Base-by-base conservation (phyloP, 805 yeast species). In the Citeromyces nyonsensis region DNA sequence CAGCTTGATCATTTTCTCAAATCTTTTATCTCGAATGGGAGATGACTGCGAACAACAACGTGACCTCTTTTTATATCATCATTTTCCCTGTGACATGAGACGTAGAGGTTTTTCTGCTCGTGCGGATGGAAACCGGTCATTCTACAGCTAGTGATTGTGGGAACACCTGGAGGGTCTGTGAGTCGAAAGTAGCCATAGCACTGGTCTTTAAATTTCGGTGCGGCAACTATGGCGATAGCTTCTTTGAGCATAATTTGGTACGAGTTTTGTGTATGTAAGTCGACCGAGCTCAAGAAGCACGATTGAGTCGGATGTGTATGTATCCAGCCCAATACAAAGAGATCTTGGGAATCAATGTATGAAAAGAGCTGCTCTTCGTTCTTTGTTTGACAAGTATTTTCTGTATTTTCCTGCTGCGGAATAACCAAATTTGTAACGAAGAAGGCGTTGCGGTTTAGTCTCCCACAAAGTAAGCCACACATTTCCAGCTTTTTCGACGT, bases 261-360 rank as follows among this genome's bases (percentile, higher is more conserved):
- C 3, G 78, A 66, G 38, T 66, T 68, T 38, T 74, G 82, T 2
- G 82, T 74, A 48, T 75, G 83, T 33, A 74, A 50, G 43, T 74
- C 83, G 30, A 74, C 68, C 1, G 79, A 69, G 9, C 77, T 68
- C 47, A 74, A 49, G 45, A 74, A 74, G 40, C 83, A 74, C n/a
- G 78, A 57, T 45, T 74, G 83, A 8, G 81, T 69, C 5, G 83
- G 83, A 45, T 74, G 83, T 7, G 82, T 75, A 47, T 74, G 83
- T 33, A 74, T 75, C 83, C 83, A 74, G 3, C 83, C 83, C 3
- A 74, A 54, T n/a, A 74, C 66, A 42, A 74, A 72, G 29, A 75
- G 49, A 37, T 69, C 76, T 33, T 66, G 55, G 24, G 51, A 40
- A 43, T 73, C 81, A 28, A 73, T 61, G 39, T 56, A 67, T 28